phyloP scores from a whole-genome alignment of 805 yeast genomes.

The Teunomyces gatunensis region DNA sequence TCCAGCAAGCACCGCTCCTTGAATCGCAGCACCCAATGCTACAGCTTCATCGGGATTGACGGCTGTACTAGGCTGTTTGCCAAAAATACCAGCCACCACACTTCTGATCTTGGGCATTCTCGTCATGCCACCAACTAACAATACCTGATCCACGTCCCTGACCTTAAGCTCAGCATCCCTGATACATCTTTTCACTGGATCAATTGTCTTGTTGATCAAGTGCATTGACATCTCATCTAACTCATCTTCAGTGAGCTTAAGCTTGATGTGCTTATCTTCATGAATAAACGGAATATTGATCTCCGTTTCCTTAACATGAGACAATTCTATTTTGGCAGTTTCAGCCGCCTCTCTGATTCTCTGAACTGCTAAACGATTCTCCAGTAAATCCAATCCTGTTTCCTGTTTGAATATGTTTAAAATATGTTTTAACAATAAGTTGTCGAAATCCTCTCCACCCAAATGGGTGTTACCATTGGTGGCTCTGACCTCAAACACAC shows the following conservation, averaged over 20 bases:
- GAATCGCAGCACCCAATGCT: slow-evolving; percentile 30
- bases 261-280: slow-evolving; percentile 57
- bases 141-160: slow-evolving; percentile 68
- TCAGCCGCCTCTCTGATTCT: slow-evolving; percentile 80
- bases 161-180: slow-evolving; percentile 69
- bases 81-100: slow-evolving; percentile 57
- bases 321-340: slow-evolving; percentile 69
- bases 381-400: slow-evolving; percentile 47
- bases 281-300: slow-evolving; percentile 70
- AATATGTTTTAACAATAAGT: slow-evolving; percentile 56
- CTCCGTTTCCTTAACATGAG: slow-evolving; percentile 59
- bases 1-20: slow-evolving; percentile 28
- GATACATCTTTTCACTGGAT: slow-evolving; percentile 71
- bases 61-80: slow-evolving; percentile 63
- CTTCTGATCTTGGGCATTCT: slow-evolving; percentile 79
- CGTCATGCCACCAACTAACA: slow-evolving; percentile 87
- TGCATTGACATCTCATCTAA: slow-evolving; percentile 65
- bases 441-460: slow-evolving; percentile 87
- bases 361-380: slow-evolving; percentile 60
- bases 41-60: slow-evolving; percentile 70
- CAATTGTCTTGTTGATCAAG: slow-evolving; percentile 64
- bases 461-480: slow-evolving; percentile 83
- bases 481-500: slow-evolving; percentile 78
- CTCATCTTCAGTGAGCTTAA: slow-evolving; percentile 61
- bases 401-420: slow-evolving; percentile 54